A percentile compares a stretch with the other conserved stretches of the same genome.
Conservation (phyloP, 257 asterid genomes). For the Craterostigma plantagineum region DNA sequence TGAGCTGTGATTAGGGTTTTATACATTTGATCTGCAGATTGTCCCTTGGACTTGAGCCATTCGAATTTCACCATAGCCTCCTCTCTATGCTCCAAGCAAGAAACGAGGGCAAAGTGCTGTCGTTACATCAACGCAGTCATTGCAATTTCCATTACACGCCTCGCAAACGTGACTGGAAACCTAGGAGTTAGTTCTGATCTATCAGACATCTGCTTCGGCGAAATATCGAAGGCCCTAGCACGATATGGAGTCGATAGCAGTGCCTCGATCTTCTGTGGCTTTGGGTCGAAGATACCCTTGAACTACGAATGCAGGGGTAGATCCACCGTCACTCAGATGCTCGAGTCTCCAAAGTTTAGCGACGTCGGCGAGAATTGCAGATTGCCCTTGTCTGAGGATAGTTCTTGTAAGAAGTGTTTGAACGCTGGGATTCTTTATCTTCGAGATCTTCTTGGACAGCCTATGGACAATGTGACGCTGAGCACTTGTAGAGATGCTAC, state of each 20-base stretch:
- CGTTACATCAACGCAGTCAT: slow-evolving; percentile 74
- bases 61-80: slow-evolving; percentile 71
- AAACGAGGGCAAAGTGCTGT: slow-evolving; percentile 62
- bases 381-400: slow-evolving; percentile 27
- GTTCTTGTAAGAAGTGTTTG: slow-evolving; percentile 63
- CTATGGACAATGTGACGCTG: slow-evolving; percentile 56
- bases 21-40: slow-evolving; percentile 35
- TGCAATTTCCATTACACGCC: slow-evolving; percentile 64
- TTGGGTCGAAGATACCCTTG: slow-evolving; percentile 74
- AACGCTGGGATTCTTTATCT: slow-evolving; percentile 64
- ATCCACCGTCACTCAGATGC: slow-evolving; percentile 60
- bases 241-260: slow-evolving; percentile 58
- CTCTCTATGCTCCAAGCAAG: slow-evolving; percentile 54
- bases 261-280: slow-evolving; percentile 53
- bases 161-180: slow-evolving; percentile 47
- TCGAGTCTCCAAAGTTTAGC: slow-evolving; percentile 42
- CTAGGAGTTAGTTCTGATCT: slow-evolving; percentile 44
- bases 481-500: slow-evolving; percentile 93
- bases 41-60: slow-evolving; percentile 64
- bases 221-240: slow-evolving; percentile 42
- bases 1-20: not conserved
- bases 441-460: slow-evolving; percentile 44
- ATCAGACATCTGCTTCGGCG: slow-evolving; percentile 44
- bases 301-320: slow-evolving; percentile 74
- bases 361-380: slow-evolving; percentile 47